Evolutionary conservation across 805 yeast species (phyloP).

Genomic region (Candida railenensis): DNA sequence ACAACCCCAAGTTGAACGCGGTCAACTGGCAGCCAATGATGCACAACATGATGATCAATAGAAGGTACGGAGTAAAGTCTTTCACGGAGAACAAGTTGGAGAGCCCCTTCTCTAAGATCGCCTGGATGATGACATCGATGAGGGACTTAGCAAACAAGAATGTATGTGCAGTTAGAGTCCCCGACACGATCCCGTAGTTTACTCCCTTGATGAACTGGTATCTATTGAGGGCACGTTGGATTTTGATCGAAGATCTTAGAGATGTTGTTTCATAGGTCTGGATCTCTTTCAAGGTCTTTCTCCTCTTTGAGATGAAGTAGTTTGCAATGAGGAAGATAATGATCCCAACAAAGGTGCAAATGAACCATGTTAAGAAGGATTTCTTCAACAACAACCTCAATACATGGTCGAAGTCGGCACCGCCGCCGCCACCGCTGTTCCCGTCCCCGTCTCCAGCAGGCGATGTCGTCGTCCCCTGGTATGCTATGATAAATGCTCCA

Average conservation of each 20-base stretch:
- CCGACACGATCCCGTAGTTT: constrained; percentile 66
- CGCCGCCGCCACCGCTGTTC: constrained; percentile 9
- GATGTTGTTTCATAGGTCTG: constrained; percentile 7
- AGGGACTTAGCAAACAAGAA: constrained; percentile 81
- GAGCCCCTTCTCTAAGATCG: constrained; percentile 27
- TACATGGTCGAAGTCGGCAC: constrained; percentile 36
- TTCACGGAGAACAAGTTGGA: constrained; percentile 14
- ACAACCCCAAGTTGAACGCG: constrained; percentile 71
- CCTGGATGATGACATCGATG: constrained; percentile 61
- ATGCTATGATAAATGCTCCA: constrained; percentile 80
- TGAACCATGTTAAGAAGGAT: constrained; percentile 60
- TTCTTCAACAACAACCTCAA: constrained; percentile 34
- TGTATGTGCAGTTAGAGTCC: constrained; percentile 82
- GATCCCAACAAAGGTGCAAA: constrained; percentile 30
- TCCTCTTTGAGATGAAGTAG: constrained; percentile 16
- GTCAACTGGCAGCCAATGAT: constrained; percentile 72
- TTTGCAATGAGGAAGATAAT: constrained; percentile 23
- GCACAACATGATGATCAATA: constrained; percentile 53
- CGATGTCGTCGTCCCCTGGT: constrained; percentile 56
- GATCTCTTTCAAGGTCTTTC: constrained; percentile 2
- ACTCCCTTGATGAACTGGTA: constrained; percentile 51
- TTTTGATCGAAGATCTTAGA: constrained; percentile 5
- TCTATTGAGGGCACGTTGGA: constrained; percentile 12
- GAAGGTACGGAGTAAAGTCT: constrained; percentile 34
- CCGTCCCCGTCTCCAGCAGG: constrained; percentile 37